A percentile compares a stretch with the other conserved stretches of the same genome.
Evolutionary conservation across 257 asterid genomes (phyloP).

Genomic region (Apocynum venetum): DNA sequence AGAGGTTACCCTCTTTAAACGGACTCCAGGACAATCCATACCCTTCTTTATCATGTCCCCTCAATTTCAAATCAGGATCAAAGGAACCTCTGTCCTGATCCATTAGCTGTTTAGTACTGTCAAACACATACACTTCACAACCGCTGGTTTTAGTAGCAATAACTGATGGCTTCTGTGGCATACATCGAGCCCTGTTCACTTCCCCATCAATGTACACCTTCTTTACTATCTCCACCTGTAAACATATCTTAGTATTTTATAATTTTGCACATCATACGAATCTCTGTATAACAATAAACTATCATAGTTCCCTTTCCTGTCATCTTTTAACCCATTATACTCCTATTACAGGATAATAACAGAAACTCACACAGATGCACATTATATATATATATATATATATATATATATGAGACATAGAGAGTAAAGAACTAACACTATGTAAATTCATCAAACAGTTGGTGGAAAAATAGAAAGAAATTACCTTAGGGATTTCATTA

Average conservation of each 20-base stretch:
- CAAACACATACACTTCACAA: slow-evolving; percentile 71
- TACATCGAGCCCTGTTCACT: slow-evolving; percentile 84
- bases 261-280: neutral
- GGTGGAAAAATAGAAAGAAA: slow-evolving; percentile 13
- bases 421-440: neutral
- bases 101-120: slow-evolving; percentile 48
- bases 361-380: neutral
- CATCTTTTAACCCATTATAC: neutral
- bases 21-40: slow-evolving; percentile 94
- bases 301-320: neutral
- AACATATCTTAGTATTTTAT: neutral
- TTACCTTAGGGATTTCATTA: slow-evolving; percentile 58
- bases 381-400: neutral
- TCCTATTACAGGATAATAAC: too few species aligned
- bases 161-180: slow-evolving; percentile 64
- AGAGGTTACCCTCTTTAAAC: slow-evolving; percentile 65
- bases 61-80: slow-evolving; percentile 74
- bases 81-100: slow-evolving; percentile 35
- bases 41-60: slow-evolving; percentile 90
- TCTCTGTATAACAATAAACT: too few species aligned
- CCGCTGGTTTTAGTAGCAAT: slow-evolving; percentile 84
- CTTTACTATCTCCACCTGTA: slow-evolving; percentile 75
- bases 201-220: slow-evolving; percentile 86
- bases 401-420: neutral
- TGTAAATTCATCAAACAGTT: slow-evolving; percentile 45